Evolutionary conservation across 169 alveolate genomes (phyloP).

Genomic region (Plasmodium vivax): DNA sequence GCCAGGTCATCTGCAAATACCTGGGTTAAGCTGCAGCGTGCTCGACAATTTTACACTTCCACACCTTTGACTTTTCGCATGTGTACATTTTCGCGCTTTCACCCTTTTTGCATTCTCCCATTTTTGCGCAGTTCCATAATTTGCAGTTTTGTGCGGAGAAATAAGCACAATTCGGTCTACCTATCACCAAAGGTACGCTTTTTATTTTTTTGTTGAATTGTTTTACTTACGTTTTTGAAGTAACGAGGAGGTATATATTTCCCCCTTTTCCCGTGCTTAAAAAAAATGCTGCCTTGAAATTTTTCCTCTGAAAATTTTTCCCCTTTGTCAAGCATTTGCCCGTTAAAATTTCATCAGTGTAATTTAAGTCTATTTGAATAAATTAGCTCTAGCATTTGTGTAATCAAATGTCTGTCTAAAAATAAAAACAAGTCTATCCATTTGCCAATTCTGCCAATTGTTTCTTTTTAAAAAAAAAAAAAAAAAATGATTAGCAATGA

Average conservation of each 20-base stretch:
- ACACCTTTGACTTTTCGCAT: background rate
- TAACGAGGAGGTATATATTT: background rate
- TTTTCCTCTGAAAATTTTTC: conserved; percentile 13
- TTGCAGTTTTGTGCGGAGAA: conserved; percentile 3
- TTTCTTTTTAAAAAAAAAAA: conserved; percentile 18
- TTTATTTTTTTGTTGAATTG: conserved; percentile 7
- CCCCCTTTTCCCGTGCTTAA: background rate
- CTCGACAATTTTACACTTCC: background rate
- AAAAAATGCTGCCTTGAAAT: conserved; percentile 12
- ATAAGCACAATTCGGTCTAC: background rate
- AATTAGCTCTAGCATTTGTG: background rate
- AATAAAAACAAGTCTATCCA: background rate
- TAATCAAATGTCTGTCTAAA: conserved; percentile 64
- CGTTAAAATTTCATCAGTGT: background rate
- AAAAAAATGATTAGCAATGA: conserved; percentile 62
- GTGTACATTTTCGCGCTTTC: background rate
- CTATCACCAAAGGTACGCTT: background rate
- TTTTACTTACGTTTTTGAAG: background rate
- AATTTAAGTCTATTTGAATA: background rate
- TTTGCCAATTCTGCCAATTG: background rate
- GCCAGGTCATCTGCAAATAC: background rate
- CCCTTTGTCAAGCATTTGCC: conserved; percentile 6
- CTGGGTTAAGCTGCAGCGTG: background rate
- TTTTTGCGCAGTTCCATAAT: background rate
- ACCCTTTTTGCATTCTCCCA: background rate